Evolutionary conservation across 768 basidiomycete genomes (phyloP).

Genomic region (Lactarius tabidus): DNA sequence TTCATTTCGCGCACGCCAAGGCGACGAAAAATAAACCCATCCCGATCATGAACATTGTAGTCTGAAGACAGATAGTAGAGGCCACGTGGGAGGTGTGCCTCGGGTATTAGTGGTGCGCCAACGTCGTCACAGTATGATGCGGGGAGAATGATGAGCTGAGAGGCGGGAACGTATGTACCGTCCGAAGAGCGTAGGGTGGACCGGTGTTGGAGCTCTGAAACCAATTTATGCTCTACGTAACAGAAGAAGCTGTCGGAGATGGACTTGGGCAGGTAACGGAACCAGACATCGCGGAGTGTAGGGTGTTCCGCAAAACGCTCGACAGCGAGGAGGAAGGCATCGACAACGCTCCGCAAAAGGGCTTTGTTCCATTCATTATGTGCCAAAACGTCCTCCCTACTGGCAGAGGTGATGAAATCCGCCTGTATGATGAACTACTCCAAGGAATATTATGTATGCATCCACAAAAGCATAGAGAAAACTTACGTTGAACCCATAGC

Average conservation of each 20-base stretch:
- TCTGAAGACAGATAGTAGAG: conserved; percentile 18
- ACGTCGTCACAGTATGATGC: neutral
- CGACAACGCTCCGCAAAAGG: conserved; percentile 26
- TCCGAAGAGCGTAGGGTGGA: conserved; percentile 25
- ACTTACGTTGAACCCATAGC: conserved; percentile 29
- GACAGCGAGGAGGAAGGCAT: conserved; percentile 28
- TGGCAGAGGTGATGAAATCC: conserved; percentile 32
- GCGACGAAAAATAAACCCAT: conserved; percentile 1
- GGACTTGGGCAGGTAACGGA: conserved; percentile 28
- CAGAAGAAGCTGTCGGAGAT: conserved; percentile 26
- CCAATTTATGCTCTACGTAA: conserved; percentile 14
- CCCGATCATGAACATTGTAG: conserved; percentile 4
- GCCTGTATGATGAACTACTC: conserved; percentile 33
- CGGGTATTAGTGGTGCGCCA: conserved; percentile 11
- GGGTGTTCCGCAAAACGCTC: conserved; percentile 22
- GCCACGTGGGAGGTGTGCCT: conserved; percentile 1
- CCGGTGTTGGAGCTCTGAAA: conserved; percentile 9
- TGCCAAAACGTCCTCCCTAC: conserved; percentile 30
- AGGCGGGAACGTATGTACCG: conserved; percentile 17
- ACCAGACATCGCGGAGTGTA: conserved; percentile 27
- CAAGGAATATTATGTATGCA: neutral
- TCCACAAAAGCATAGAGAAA: neutral
- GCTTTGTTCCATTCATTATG: conserved; percentile 28
- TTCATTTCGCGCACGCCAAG: conserved; percentile 23
- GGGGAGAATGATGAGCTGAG: conserved; percentile 15